Evolutionary conservation across 2,329 filamentous ascomycete genomes (phyloP), one percentile per base, ranked within the genome.

Genomic region (Ophiostoma novo-ulmi): DNA sequence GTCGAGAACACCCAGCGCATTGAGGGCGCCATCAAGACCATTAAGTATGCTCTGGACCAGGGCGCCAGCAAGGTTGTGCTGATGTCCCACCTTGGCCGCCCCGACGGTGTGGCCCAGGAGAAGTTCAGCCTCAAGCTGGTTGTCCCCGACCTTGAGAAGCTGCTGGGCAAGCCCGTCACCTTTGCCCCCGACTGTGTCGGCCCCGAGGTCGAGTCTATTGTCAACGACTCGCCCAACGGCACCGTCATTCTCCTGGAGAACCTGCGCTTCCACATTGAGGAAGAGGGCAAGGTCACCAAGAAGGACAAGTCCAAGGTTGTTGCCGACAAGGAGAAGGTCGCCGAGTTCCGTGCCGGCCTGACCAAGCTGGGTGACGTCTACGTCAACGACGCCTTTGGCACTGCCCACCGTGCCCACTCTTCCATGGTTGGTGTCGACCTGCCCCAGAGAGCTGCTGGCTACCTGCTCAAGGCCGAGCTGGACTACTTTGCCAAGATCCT

Each of bases 381-480:
- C 84, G 89, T 99, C 88, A 99, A 99, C 83, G 95, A 99, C 78
- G 95, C 96, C 74, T 99, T 99, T 80, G 95, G 95, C 81, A 99
- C 95, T 73, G 95, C 95, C 73, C 95, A 99, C 86, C 93, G 95
- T 81, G 95, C 92, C 67, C 95, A 99, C 88, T 97, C 93, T 82
- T 98, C 94, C 81, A 99, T 99, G 95, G 95, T 99, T 77, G 95
- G 95, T 78, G 87, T 97, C 74, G 89, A 97, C 75, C 90, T 99
- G 67, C 94, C 94, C 76, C 93, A 98, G 82, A 97, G 97, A 86
- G 95, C 95, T 11, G 92, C 94, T 71, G 95, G 95, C 74, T 99
- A 97, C 89, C 89, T 99, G 78, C 93, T 99, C 87, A 99, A 99
- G 91, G 99, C 98, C 87, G 95, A 99, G 84, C 91, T 99, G 74